These are phyloP conservation scores for Plasmodium relictum DNA, from an alignment of 169 alveolate genomes.

Conservation along the genomic window DNA sequence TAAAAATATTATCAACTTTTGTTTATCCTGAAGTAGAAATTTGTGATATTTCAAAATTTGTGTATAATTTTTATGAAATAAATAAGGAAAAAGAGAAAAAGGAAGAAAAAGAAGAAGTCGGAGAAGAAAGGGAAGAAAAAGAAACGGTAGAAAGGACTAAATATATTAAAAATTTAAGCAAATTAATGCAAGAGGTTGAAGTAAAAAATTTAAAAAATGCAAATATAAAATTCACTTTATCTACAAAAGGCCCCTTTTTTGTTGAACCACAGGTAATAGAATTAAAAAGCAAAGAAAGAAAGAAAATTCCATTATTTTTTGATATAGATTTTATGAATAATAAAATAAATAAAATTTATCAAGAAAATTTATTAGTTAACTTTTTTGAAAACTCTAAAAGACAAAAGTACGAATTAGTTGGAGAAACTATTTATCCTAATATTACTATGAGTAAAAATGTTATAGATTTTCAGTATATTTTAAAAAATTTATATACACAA, in stretches of 20 bases:
- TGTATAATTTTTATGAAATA: constrained; percentile 23
- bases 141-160: background rate
- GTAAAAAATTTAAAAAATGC: constrained; percentile 45
- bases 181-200: constrained; percentile 67
- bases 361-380: constrained; percentile 40
- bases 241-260: constrained; percentile 53
- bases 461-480: constrained; percentile 74
- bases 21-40: constrained; percentile 64
- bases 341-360: constrained; percentile 40
- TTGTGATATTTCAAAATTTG: constrained; percentile 24
- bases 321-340: constrained; percentile 62
- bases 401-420: constrained; percentile 63
- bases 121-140: background rate
- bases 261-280: constrained; percentile 48
- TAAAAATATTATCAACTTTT: constrained; percentile 51
- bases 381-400: constrained; percentile 62
- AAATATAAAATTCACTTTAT: constrained; percentile 36
- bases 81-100: constrained; percentile 1
- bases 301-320: constrained; percentile 40
- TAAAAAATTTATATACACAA: constrained; percentile 68
- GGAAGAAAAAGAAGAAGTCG: background rate
- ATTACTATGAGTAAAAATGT: constrained; percentile 48
- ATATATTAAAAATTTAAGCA: constrained; percentile 20
- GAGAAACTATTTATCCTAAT: constrained; percentile 64
- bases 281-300: constrained; percentile 39